These are phyloP conservation scores for Zygosaccharomyces sapae DNA, from an alignment of 1,139 yeast species.

Conservation along the genomic window DNA sequence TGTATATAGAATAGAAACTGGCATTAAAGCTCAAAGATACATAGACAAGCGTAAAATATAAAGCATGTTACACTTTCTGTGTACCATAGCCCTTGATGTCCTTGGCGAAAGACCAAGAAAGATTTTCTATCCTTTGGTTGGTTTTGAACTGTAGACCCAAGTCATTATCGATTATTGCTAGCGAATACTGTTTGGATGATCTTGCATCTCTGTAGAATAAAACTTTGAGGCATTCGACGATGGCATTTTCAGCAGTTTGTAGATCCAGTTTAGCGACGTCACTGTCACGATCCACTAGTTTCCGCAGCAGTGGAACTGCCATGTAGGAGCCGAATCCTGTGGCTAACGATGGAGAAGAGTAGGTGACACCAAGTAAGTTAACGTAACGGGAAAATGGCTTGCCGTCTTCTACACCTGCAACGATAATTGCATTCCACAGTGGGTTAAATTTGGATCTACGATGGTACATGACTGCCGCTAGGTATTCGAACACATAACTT, in stretches of 20 bases:
- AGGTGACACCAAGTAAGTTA: slow-evolving; percentile 87
- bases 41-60: background rate
- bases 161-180: slow-evolving; percentile 68
- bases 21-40: too few species aligned
- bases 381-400: slow-evolving; percentile 77
- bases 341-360: slow-evolving; percentile 82
- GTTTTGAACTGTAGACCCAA: slow-evolving; percentile 62
- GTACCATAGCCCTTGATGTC: slow-evolving; percentile 89
- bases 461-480: slow-evolving; percentile 76
- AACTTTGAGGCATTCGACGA: slow-evolving; percentile 88
- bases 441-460: slow-evolving; percentile 94
- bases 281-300: slow-evolving; percentile 72
- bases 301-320: slow-evolving; percentile 88
- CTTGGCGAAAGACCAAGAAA: slow-evolving; percentile 90
- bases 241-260: slow-evolving; percentile 67
- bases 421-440: slow-evolving; percentile 89
- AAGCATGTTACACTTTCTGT: slow-evolving; percentile 39
- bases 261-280: slow-evolving; percentile 65
- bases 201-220: slow-evolving; percentile 95
- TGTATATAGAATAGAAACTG: background rate
- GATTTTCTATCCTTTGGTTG: slow-evolving; percentile 59
- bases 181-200: slow-evolving; percentile 76
- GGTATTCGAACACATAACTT: slow-evolving; percentile 81
- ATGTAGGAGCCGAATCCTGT: slow-evolving; percentile 96
- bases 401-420: slow-evolving; percentile 79